Evolutionary conservation across 106 monocot species (phyloP), one percentile per base, ranked within the genome.

Genomic region (Alisma plantagoaquatica): DNA sequence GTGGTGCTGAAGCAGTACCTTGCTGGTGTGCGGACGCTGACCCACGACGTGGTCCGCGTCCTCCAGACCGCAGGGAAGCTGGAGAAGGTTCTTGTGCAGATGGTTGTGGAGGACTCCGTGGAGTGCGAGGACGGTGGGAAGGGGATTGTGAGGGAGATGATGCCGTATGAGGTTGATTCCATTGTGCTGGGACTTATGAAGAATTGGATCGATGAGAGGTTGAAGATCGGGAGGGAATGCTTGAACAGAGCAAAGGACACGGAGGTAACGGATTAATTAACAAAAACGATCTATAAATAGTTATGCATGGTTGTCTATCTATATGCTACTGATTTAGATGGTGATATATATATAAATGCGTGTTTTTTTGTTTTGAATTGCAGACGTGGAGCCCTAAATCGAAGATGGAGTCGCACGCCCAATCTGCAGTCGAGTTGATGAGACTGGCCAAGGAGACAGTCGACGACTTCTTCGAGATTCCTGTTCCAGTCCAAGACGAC

Each of bases 401-500:
- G 5, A 84, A 94, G 54, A 15, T 46, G 10, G 93, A 94, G 46
- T 57, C 74, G 15, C 75, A 77, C 26, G 83, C 87, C 2, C 75
- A 68, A 23, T 88, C 87, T 3, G 84, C 73, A 0, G 70, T 81
- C 33, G 88, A 88, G 54, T 41, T 96, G 29, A 75, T 96, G 62
- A 96, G 76, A 51, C 41, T 96, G 56, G 80, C 80, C 4, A 88
- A 77, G 64, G 57, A 68, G 49, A 84, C 81, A 10, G 75, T 81
- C 17, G 88, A 88, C 12, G 94, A 96, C 17, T 96, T 84, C 68
- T 81, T 78, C 33, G 72, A 84, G 67, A 88, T 84, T 27, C 94
- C 81, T 18, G 71, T 81, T 35, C 38, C 41, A 1, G 65, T 75
- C 11, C 63, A 78, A 30, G 83, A 87, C 3, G 80, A 94, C 12